phyloP scores from a whole-genome alignment of 2,329 filamentous ascomycete genomes.

The Teratosphaeria zuluensis region DNA sequence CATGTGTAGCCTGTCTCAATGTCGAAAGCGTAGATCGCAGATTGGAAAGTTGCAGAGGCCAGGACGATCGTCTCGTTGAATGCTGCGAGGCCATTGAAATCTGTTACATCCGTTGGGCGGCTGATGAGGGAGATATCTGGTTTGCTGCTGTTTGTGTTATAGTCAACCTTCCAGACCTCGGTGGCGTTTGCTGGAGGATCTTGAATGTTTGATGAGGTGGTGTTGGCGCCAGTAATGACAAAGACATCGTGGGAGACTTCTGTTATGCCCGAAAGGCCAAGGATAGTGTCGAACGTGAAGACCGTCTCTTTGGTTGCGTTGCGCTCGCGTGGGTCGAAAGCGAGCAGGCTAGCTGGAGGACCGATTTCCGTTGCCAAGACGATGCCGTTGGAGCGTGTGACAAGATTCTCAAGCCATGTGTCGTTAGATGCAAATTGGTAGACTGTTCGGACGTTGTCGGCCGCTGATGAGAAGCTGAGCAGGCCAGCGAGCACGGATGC shows the following conservation, averaged over 20 bases:
- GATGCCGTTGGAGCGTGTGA: background rate
- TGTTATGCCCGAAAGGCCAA: background rate
- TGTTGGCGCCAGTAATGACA: background rate
- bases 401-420: background rate
- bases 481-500: background rate
- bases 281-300: background rate
- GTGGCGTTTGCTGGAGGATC: background rate
- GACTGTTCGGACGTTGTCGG: background rate
- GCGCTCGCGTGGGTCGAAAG: background rate
- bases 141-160: background rate
- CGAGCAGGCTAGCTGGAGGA: background rate
- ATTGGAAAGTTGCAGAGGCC: background rate
- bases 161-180: background rate
- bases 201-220: background rate
- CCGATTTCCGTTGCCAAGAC: background rate
- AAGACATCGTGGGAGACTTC: background rate
- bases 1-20: background rate
- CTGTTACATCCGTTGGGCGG: background rate
- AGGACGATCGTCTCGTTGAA: background rate
- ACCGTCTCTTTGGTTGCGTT: background rate
- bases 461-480: background rate
- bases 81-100: background rate
- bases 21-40: background rate
- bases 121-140: background rate
- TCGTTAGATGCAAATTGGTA: background rate